Percentiles rank a stretch among this genome's conserved stretches.
Evolutionary conservation across 2,329 filamentous ascomycete genomes (phyloP).

Genomic region (Botryotinia convoluta): DNA sequence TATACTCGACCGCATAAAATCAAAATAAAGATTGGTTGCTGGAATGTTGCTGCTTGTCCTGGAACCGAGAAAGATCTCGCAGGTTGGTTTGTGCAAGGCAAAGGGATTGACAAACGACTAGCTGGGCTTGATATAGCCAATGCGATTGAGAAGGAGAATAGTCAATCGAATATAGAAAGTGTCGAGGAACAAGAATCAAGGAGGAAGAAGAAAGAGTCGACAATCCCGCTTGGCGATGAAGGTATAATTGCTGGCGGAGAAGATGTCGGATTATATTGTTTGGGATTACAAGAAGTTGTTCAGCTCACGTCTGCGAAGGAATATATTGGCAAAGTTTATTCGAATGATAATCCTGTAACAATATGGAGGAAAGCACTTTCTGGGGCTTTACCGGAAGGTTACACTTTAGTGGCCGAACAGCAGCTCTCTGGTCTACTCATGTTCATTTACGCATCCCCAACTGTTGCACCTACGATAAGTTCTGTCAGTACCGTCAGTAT

Average conservation of each 20-base stretch:
- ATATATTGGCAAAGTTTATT: conserved; percentile 69
- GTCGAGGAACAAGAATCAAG: conserved; percentile 48
- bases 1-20: conserved; percentile 74
- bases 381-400: conserved; percentile 71
- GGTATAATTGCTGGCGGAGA: conserved; percentile 52
- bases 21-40: conserved; percentile 85
- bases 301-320: conserved; percentile 78
- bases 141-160: conserved; percentile 38
- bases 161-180: conserved; percentile 42
- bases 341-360: conserved; percentile 66
- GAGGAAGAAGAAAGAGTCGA: conserved; percentile 41
- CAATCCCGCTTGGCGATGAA: conserved; percentile 46
- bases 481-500: conserved; percentile 80
- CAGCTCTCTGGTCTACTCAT: conserved; percentile 85
- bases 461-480: conserved; percentile 69
- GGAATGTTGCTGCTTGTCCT: conserved; percentile 87
- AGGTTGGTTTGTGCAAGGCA: conserved; percentile 80
- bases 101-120: conserved; percentile 64
- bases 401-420: conserved; percentile 72
- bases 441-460: conserved; percentile 79
- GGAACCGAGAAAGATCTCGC: conserved; percentile 85
- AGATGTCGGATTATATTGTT: conserved; percentile 82
- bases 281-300: conserved; percentile 90
- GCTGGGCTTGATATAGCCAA: conserved; percentile 51
- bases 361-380: conserved; percentile 80